Conservation (phyloP, 108 stramenopile genomes). For the Cyclotella sp. region DNA sequence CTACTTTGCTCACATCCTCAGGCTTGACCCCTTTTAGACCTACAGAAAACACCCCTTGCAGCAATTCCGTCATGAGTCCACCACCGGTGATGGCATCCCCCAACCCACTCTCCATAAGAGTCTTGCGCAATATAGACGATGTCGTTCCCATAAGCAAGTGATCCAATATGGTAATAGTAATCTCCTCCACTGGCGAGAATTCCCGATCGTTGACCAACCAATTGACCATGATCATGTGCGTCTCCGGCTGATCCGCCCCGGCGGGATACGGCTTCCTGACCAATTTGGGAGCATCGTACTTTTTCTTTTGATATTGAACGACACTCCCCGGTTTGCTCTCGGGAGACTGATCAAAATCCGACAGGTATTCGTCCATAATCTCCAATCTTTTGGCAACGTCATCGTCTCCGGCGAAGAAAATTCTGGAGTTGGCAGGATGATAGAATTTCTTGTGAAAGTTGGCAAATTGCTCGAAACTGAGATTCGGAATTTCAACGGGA, state of each 20-base stretch:
- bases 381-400: constrained; percentile 88
- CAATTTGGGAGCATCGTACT: constrained; percentile 63
- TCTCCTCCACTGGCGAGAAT: constrained; percentile 78
- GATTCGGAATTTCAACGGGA: constrained; percentile 92
- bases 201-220: constrained; percentile 95
- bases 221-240: constrained; percentile 90
- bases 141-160: constrained; percentile 95
- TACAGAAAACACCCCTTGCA: constrained; percentile 93
- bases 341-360: constrained; percentile 82
- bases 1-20: constrained; percentile 82
- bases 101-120: constrained; percentile 89
- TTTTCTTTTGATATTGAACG: constrained; percentile 78
- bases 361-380: constrained; percentile 91
- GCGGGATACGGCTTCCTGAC: constrained; percentile 68
- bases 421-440: constrained; percentile 95
- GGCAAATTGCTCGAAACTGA: constrained; percentile 94
- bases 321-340: constrained; percentile 70
- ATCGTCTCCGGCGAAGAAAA: constrained; percentile 97
- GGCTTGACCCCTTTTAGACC: constrained; percentile 90
- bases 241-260: constrained; percentile 77
- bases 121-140: constrained; percentile 88
- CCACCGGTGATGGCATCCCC: constrained; percentile 94
- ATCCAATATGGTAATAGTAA: constrained; percentile 89
- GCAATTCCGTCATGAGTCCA: constrained; percentile 89
- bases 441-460: constrained; percentile 94